Base-by-base conservation (phyloP, 225 moss, liverwort and hornwort genomes). In the Physcomitrium patens region DNA sequence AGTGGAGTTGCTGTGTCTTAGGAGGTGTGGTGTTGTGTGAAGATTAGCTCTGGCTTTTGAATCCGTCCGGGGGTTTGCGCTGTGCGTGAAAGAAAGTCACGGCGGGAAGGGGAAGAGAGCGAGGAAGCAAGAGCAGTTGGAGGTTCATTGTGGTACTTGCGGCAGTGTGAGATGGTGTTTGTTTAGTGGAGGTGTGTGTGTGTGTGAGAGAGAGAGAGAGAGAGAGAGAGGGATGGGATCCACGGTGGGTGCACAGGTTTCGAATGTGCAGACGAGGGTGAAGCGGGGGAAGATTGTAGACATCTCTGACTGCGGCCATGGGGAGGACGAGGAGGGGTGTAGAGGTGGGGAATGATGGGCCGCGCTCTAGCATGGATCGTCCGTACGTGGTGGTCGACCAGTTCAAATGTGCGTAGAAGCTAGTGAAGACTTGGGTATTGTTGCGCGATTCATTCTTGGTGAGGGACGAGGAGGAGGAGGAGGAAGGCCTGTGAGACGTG, bases 181-280 rank as follows among this genome's bases (percentile, higher is more conserved):
- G 49, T 49, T 49, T 1, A 55, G 15, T 13, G 37, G 37, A 6
- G 15, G 1, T 9, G n/a, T n/a, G n/a, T n/a, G n/a, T n/a, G n/a
- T n/a, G n/a, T n/a, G n/a, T n/a, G 37, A 61, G 53, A 53, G 27
- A 18, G 63, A 18, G 6, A n/a, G 42, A 63, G 37, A 61, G 53
- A 53, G 27, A 18, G 63, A 18, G 6, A n/a, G 42, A 63, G 41
- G 13, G 49, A 12, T 42, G 62, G 54, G 69, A 69, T 69, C 18
- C 54, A 55, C 54, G 69, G 19, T 69, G 69, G 19, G 54, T 42
- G 69, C 69, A 69, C 69, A 54, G 41, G 18, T 52, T 68, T 52
- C 69, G 54, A 69, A 19, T 19, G 2, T 14, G 45, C 8, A 64
- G 44, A 44, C 22, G 23, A 57, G 10, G 41, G 12, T 37, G 31